Evolutionary conservation across 176 grass and related monocot species (phyloP), one percentile per base, ranked within the genome.

Genomic region (Oryza longistaminata): DNA sequence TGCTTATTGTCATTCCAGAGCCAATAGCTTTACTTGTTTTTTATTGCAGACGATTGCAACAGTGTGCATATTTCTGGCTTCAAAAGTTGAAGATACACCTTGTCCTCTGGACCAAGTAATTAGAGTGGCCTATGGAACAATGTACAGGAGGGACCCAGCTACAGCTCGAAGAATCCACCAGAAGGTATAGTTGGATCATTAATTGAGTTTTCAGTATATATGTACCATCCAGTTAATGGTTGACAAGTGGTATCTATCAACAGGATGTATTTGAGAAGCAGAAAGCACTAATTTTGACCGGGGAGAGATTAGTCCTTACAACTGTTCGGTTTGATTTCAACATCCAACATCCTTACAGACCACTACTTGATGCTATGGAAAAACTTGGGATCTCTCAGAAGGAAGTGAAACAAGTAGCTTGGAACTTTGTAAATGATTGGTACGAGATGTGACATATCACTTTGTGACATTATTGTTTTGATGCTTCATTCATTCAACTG

Each of bases 371-470:
- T 82, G 91, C 91, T 53, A 84, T 97, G 55, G 90, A 90, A 71
- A 84, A 90, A 16, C 89, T 97, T 76, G 76, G 85, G 48, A 87
- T 97, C 84, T 62, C 81, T 82, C 85, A 81, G 39, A 92, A 90
- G 71, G 91, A 90, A 40, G 66, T 94, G 68, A 82, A 88, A 40
- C 79, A 87, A 92, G 92, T 92, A 70, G 92, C 87, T 60, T 97
- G 94, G 94, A 94, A 92, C 66, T 93, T 97, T 92, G 94, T 97
- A 75, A 83, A 89, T 82, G 89, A 91, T 85, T 92, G 92, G 94
- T 97, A 97, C 68, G 83, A 50, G 12, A 66, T 77, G 55, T 48
- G 34, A 19, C n/a, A 52, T 79, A 79, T 84, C 43, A 83, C 46
- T 65, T 66, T 78, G 14, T 77, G 64, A 72, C 17, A 40, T 70